Percentiles rank a stretch among this genome's conserved stretches.
phyloP scores from a whole-genome alignment of 2,329 filamentous ascomycete species.

The Colletotrichum sp. region DNA sequence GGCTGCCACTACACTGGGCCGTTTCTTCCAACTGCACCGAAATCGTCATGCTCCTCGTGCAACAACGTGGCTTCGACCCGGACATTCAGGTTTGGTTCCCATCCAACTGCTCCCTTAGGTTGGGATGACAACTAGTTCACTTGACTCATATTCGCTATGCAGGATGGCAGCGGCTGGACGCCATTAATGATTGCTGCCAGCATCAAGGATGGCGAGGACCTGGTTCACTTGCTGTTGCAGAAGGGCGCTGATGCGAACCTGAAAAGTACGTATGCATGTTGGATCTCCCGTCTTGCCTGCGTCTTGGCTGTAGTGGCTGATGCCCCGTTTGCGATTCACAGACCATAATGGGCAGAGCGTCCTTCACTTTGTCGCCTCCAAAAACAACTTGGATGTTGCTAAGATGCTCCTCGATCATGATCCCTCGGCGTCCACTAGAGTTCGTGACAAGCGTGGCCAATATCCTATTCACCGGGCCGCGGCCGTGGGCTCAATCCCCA shows the following conservation, averaged over 20 bases:
- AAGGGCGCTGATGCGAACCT: conserved; percentile 76
- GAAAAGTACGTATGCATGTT: conserved; percentile 62
- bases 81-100: conserved; percentile 70
- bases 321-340: conserved; percentile 29
- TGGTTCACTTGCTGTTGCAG: conserved; percentile 70
- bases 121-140: not conserved
- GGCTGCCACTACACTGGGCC: conserved; percentile 94
- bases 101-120: not conserved
- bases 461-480: conserved; percentile 91
- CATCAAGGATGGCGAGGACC: conserved; percentile 71
- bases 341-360: conserved; percentile 78
- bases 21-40: conserved; percentile 79
- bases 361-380: conserved; percentile 90
- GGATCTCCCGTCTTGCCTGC: not conserved
- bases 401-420: conserved; percentile 77
- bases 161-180: conserved; percentile 84
- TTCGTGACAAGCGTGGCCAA: conserved; percentile 88
- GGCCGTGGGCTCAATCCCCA: conserved; percentile 86
- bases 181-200: conserved; percentile 83
- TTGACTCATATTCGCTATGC: not conserved
- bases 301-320: not conserved
- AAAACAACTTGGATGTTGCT: conserved; percentile 83
- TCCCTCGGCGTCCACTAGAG: conserved; percentile 72
- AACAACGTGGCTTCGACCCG: conserved; percentile 77
- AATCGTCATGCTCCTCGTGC: conserved; percentile 75